Base-by-base conservation (phyloP, 352 stramenopile species). In the Phytophthora sp. region DNA sequence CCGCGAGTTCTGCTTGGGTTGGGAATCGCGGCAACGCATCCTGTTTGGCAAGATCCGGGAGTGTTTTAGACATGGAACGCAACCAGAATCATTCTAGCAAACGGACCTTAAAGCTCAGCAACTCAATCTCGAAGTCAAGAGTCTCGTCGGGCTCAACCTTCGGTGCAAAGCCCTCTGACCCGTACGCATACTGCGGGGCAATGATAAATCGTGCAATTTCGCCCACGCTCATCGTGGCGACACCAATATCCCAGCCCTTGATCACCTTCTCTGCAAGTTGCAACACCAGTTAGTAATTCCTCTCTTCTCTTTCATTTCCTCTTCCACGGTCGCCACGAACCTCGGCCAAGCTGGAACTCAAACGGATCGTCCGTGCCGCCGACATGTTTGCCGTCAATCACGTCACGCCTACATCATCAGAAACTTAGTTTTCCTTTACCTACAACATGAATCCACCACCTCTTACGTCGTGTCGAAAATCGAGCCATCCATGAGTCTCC, bases 161-260 rank as follows among this genome's bases (percentile, higher is more conserved):
- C 5, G 87, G 87, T 0, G 87, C 87, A 52, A 94, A 92, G 3
- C 87, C 87, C 45, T 92, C 70, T 8, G 77, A 67, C 15, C 87
- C 87, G 56, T 95, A 95, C 30, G 68, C 87, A 31, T 95, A 95
- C 49, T 94, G 70, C 0, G 87, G 87, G 13, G 76, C 65, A 50
- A 95, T 95, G 58, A 95, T 92, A 61, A 95, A 95, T 4, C 84
- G 87, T 13, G 87, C 77, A 18, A 94, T 52, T 54, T 95, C 87
- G 52, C 87, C 87, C 7, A 85, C 64, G 39, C 67, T 79, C 87
- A 95, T 95, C 9, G 84, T 92, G 11, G 81, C 77, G 7, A 94
- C 83, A 23, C 84, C 87, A 59, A 95, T 89, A 61, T 95, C 87
- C 82, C 86, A 92, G 30, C 87, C 87, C 45, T 89, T 88, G 56